Percentiles rank a stretch among this genome's conserved stretches.
Conservation (phyloP, 108 stramenopile genomes). For the Nitzschia putrida region DNA sequence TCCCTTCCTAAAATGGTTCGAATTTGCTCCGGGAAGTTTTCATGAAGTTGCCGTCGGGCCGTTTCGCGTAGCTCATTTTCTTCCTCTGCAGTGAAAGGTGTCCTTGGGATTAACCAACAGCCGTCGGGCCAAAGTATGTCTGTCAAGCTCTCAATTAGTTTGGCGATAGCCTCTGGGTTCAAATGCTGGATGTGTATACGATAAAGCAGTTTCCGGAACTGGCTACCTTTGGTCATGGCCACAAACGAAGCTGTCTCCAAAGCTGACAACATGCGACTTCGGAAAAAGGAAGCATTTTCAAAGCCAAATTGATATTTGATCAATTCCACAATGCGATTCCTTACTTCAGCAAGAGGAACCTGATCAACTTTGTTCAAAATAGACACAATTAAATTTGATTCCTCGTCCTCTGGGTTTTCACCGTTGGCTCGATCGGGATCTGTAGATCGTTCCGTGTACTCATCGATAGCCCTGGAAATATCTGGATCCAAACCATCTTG, state of each 20-base stretch:
- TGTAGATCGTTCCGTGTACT: background rate
- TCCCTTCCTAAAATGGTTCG: slow-evolving; percentile 73
- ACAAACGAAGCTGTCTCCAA: slow-evolving; percentile 80
- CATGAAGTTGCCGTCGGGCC: slow-evolving; percentile 52
- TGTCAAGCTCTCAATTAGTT: slow-evolving; percentile 52
- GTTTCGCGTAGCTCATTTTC: slow-evolving; percentile 35
- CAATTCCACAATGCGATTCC: slow-evolving; percentile 69
- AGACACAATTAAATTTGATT: slow-evolving; percentile 10
- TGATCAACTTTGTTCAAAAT: slow-evolving; percentile 62
- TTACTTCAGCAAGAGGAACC: slow-evolving; percentile 68
- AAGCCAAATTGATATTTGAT: slow-evolving; percentile 77
- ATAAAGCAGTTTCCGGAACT: slow-evolving; percentile 74
- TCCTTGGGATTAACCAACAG: slow-evolving; percentile 55
- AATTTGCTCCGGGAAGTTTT: slow-evolving; percentile 74
- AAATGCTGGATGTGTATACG: slow-evolving; percentile 63
- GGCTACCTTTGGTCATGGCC: slow-evolving; percentile 65
- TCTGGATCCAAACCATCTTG: background rate
- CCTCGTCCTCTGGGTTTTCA: background rate
- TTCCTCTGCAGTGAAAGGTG: slow-evolving; percentile 53
- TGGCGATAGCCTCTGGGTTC: slow-evolving; percentile 69
- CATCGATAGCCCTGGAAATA: background rate
- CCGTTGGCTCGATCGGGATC: background rate
- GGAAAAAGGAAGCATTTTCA: slow-evolving; percentile 86
- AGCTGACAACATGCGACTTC: slow-evolving; percentile 76
- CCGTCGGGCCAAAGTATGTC: slow-evolving; percentile 87